Evolutionary conservation across 441 rosid genomes (phyloP).

Genomic region (Erodium trifolium): DNA sequence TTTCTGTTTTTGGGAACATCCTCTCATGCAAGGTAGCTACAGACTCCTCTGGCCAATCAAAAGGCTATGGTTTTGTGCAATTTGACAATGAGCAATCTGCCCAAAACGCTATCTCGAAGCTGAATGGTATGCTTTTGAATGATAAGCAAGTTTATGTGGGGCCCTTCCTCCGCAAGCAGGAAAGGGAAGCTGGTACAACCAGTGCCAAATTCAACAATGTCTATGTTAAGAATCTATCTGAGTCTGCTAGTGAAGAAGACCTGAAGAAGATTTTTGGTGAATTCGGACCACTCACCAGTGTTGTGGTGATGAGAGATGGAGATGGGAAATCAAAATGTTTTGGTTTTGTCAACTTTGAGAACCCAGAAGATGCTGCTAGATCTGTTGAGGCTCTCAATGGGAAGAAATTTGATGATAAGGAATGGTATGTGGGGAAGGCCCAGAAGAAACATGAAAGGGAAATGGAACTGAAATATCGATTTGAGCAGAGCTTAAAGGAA

Average conservation of each 20-base stretch:
- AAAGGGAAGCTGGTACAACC: constrained; percentile 46
- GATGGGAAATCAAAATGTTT: constrained; percentile 22
- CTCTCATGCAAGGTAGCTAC: constrained; percentile 79
- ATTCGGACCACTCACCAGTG: constrained; percentile 61
- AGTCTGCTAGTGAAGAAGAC: constrained; percentile 57
- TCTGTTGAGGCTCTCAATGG: constrained; percentile 66
- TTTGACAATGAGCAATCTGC: constrained; percentile 68
- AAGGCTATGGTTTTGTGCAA: constrained; percentile 86
- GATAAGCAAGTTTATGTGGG: constrained; percentile 74
- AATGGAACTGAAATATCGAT: constrained; percentile 39
- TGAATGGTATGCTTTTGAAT: constrained; percentile 37
- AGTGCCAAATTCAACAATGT: constrained; percentile 59
- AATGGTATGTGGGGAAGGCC: constrained; percentile 27
- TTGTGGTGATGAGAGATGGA: constrained; percentile 52
- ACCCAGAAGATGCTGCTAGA: constrained; percentile 50
- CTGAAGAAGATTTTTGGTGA: constrained; percentile 55
- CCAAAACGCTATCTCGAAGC: constrained; percentile 56
- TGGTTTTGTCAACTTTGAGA: constrained; percentile 27
- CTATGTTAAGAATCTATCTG: constrained; percentile 74
- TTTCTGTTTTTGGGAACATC: constrained; percentile 61
- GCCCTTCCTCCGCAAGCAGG: constrained; percentile 75
- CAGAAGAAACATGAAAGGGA: constrained; percentile 63
- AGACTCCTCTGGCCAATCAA: constrained; percentile 68
- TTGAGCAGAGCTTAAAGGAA: constrained; percentile 64
- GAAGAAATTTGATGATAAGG: constrained; percentile 47